Base-by-base conservation (phyloP, 2,329 filamentous ascomycete species). In the Rhynchosporium secalis region DNA sequence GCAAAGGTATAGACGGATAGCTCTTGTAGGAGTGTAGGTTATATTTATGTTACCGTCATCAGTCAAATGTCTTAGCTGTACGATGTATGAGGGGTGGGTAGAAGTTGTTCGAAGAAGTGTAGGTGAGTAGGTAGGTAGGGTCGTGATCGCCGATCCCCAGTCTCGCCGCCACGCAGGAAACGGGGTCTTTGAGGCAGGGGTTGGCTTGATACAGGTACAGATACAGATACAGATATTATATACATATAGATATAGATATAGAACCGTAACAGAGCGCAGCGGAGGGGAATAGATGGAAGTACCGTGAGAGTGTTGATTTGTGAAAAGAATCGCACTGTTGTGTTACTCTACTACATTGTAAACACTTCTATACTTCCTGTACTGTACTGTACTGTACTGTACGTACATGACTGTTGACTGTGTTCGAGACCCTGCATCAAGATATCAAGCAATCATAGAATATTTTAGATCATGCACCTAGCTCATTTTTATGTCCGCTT, bases 11-110 rank as follows among this genome's bases (percentile, higher is more conserved):
- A 20, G 20, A 20, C 20, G 20, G 20, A 58, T 58, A 33, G 10
- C 38, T 58, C 8, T 48, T n/a, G 15, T 58, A 36, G 41, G 20
- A 20, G 20, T 6, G 2, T 36, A 36, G 33, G 20, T 20, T 20
- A 29, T 6, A 15, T 28, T 29, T 54, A 58, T 58, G 45, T 49
- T 58, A 48, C 45, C 56, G 56, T 58, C 45, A 58, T 49, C 57
- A 45, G 38, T 31, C 47, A 47, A 57, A 28, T 57, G 55, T 57
- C 52, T 55, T 28, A 48, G 43, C 48, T 40, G 31, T 56, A 46
- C 40, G 20, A 43, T 52, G 52, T 43, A 56, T 38, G 52, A 45
- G 54, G 31, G 54, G 54, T 56, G 54, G 54, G 26, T 26, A 20
- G 33, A 10, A 36, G 13, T 20, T 45, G 26, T 46, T 26, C 54